Base-by-base conservation (phyloP, 768 basidiomycete genomes). In the Suillus americanus region DNA sequence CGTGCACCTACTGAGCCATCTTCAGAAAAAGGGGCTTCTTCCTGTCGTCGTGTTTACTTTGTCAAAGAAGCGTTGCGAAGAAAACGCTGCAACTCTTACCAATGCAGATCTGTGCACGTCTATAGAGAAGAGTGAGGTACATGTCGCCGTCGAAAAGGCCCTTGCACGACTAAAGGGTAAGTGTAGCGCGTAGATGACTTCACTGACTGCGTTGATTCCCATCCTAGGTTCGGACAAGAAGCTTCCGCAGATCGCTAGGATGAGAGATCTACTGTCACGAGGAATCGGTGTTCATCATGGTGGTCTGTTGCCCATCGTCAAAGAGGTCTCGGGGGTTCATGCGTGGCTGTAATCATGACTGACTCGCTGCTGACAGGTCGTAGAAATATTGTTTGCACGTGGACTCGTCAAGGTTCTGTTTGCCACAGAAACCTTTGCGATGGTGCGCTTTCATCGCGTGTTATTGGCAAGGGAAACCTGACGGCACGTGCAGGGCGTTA, bases 201-300 rank as follows among this genome's bases (percentile, higher is more conserved):
- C 60, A 40, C 7, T 63, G 23, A 40, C 16, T 54, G 37, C 14
- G 59, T 64, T 64, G 45, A 70, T 33, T 61, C 33, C 62, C 61
- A 46, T 41, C 56, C 55, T 68, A 98, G 96, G 91, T 6, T 88
- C 93, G 23, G 97, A 99, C 78, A 92, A 88, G 77, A 89, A 91
- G 66, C 79, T 99, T 9, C 97, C 97, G 8, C 97, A 99, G 73
- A 97, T 99, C 59, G 82, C 85, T 56, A 85, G 91, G 53, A 99
- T 98, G 88, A 84, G 92, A 16, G 92, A 96, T 69, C 78, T 98
- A 48, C 85, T 99, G 10, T 87, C 89, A 43, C 87, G 97, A 59
- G 97, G 97, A 45, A 97, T 99, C 62, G 97, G 96, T 6, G 92
- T 99, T 2, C 97, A 99, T 75, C 97, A 99, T 70, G 97, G 97